These are phyloP conservation scores for Stephania cephalantha DNA, from an alignment of 164 flowering plant species.

Conservation along the genomic window DNA sequence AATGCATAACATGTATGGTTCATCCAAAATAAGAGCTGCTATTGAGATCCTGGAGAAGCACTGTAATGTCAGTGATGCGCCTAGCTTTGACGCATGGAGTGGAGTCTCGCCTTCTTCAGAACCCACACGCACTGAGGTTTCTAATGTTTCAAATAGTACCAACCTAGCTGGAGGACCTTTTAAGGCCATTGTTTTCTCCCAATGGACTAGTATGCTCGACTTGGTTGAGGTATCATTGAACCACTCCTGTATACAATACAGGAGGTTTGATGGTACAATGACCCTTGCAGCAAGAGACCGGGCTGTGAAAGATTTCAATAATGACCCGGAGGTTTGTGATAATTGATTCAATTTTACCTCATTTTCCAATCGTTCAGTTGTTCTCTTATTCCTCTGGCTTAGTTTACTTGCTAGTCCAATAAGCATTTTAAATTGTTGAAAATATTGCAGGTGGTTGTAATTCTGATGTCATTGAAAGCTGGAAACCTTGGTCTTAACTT, in stretches of 20 bases:
- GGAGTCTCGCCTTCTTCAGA: slow-evolving; percentile 20
- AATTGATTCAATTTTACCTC: not conserved
- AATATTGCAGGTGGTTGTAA: slow-evolving; percentile 68
- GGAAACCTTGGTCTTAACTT: slow-evolving; percentile 94
- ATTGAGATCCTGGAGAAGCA: slow-evolving; percentile 52
- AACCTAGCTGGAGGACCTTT: slow-evolving; percentile 27
- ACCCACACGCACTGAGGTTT: slow-evolving; percentile 5
- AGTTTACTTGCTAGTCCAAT: not conserved
- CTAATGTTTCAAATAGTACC: slow-evolving; percentile 11
- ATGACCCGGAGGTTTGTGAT: slow-evolving; percentile 68
- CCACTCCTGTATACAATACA: slow-evolving; percentile 35
- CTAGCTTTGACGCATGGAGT: slow-evolving; percentile 16
- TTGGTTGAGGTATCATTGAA: slow-evolving; percentile 63
- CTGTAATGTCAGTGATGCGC: slow-evolving; percentile 22
- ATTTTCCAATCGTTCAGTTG: not conserved
- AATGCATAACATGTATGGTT: slow-evolving; percentile 35
- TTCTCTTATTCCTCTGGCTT: not conserved
- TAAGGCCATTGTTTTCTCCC: slow-evolving; percentile 89
- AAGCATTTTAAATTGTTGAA: slow-evolving; percentile 4
- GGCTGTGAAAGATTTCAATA: slow-evolving; percentile 78
- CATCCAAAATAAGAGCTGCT: slow-evolving; percentile 77
- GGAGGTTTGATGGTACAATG: slow-evolving; percentile 97
- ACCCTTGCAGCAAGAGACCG: slow-evolving; percentile 62
- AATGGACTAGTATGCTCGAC: slow-evolving; percentile 95
- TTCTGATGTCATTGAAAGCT: slow-evolving; percentile 96